Evolutionary conservation across 306 rosid genomes (phyloP), one percentile per base, ranked within the genome.

Genomic region (Quercus robur): DNA sequence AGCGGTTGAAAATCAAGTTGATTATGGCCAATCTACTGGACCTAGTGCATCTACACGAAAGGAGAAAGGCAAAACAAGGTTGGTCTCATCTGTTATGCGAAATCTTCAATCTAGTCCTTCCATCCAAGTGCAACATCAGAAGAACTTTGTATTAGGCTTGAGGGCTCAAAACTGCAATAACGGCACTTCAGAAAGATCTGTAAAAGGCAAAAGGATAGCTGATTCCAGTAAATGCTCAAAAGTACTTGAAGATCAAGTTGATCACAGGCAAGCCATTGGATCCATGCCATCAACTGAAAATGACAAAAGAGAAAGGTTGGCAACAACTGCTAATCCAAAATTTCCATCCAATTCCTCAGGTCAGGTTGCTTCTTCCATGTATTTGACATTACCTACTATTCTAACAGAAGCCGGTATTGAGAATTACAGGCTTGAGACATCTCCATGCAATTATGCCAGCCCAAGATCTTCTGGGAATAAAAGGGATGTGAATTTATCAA

Each of bases 281-380:
- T 56, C 76, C 55, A 26, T 21, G 33, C 33, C 79, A 26, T 66
- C 76, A 31, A 66, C 77, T 70, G 33, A 15, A 63, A 75, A 61
- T 33, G 74, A 56, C 56, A 70, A 54, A 56, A 51, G 52, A 25
- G 80, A 44, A 49, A 52, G 31, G 46, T 70, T 70, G 77, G 67
- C 46, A 69, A 20, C 73, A 15, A 23, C 85, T 64, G 5, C 18
- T 18, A 67, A 73, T 38, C 26, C 75, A 41, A 64, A 11, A 54
- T 13, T 38, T 56, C 28, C 78, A 26, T 71, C 38, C 30, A 75
- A 41, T 77, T 56, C 52, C 55, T 51, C 83, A 33, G 64, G n/a
- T 84, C 81, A 71, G 71, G 71, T 26, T 54, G 18, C 75, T 76
- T 84, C 81, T 75, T 72, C 84, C 25, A 80, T 70, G 87, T 63